Base-by-base conservation (phyloP, 2,329 filamentous ascomycete genomes). In the Purpureocillium lavendulum region DNA sequence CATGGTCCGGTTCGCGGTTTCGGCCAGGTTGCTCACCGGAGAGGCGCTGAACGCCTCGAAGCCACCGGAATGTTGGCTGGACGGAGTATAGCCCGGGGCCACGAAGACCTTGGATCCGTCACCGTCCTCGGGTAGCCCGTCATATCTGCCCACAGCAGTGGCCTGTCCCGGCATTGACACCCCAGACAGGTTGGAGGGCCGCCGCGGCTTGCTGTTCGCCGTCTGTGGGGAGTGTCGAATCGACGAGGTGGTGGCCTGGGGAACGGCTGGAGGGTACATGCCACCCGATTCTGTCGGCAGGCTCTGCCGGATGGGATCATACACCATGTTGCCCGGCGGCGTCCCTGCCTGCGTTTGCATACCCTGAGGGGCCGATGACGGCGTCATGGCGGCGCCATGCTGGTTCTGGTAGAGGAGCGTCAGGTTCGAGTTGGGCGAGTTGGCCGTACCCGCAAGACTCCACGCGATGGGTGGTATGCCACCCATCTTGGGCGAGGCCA, bases 361-460 rank as follows among this genome's bases (percentile, higher is more conserved):
- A 9, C 34, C 26, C 15, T 28, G 35, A 12, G 39, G n/a, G 44
- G 36, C 34, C 38, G 38, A 14, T 39, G 36, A 28, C 38, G 37
- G 37, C 21, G 35, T n/a, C 40, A 40, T 21, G 28, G 36, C 36
- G 32, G 32, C 38, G 14, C 36, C 39, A 18, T 43, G 46, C 16
- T 39, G 26, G 49, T 75, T 80, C 43, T 85, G 80, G 55, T 87
- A 94, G 54, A 94, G 76, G 40, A 90, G 73, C 1, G 87, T 89
- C 4, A 94, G 66, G 53, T 86, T 92, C 0, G 87, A 87, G 46
- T 80, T 88, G 1, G 86, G 83, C 4, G 86, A 92, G 53, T 94
- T 87, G 40, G 86, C 88, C 2, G 83, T 90, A 12, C 87, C 87
- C 0, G 87, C 87, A n/a, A 94, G 64, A 7, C 86, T 88, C 83